Evolutionary conservation across 306 rosid species (phyloP).

Genomic region (Ochetophila trinervis): DNA sequence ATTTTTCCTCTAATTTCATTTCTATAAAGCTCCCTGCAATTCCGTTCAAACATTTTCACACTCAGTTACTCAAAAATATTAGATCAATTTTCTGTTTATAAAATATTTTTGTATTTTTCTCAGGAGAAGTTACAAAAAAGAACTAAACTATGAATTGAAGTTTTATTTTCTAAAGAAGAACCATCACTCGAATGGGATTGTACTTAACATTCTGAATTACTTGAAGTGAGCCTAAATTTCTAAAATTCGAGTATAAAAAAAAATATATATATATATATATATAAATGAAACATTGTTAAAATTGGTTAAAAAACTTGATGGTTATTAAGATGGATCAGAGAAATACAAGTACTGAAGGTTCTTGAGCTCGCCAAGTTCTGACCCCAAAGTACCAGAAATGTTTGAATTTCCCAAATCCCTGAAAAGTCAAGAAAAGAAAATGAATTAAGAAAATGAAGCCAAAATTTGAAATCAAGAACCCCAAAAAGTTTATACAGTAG

Average conservation of each 20-base stretch:
- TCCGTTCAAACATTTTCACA: conserved; percentile 14
- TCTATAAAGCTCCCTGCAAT: conserved; percentile 81
- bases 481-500: not conserved
- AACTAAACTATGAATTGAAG: not conserved
- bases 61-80: conserved; percentile 3
- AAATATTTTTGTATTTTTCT: not conserved
- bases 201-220: not conserved
- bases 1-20: conserved; percentile 69
- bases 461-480: not conserved
- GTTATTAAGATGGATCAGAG: conserved; percentile 1
- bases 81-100: not conserved
- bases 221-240: not conserved
- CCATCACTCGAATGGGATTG: not conserved
- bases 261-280: not conserved
- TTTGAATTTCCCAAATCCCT: conserved; percentile 93
- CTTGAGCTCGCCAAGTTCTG: conserved; percentile 76
- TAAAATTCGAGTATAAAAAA: not conserved
- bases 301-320: no score
- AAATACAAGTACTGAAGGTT: conserved; percentile 80
- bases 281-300: no score
- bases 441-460: conserved; percentile 14
- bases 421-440: conserved; percentile 36
- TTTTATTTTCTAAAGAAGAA: not conserved
- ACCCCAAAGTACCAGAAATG: conserved; percentile 81
- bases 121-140: not conserved